Base-by-base conservation (phyloP, 345 rosid species). In the Combretum micranthum region DNA sequence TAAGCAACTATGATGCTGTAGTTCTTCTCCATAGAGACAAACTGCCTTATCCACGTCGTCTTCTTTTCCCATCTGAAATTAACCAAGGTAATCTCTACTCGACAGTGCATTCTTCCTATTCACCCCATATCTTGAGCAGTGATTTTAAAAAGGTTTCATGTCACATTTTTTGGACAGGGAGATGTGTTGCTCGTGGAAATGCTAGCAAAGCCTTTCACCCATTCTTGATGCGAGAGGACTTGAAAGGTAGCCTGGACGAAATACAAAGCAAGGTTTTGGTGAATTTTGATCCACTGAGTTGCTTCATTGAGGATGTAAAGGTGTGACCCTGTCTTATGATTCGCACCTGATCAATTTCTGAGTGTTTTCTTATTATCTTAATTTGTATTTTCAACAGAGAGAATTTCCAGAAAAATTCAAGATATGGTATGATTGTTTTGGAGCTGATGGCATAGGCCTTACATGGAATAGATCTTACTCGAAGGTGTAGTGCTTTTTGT, bases 1-100 rank as follows among this genome's bases (percentile, higher is more conserved):
- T 88, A 75, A 76, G 70, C 82, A 89, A 88, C 74, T 88, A 86
- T 61, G 88, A 92, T 67, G 95, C 93, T 17, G 87, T 92, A 56
- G 62, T 92, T 63, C 88, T 88, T 77, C 89, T 92, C 63, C 97
- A 92, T 32, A 76, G 83, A 63, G 84, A 86, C 47, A 82, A 55
- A 66, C 71, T 92, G 67, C 77, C 97, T 58, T 81, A 74, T 58
- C 97, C 97, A 16, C 75, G 60, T 51, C 87, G 76, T 53, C 89
- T 86, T 62, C 77, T 92, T 64, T 92, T 88, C 79, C 85, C 80
- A 6, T 86, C 95, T 15, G 81, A 80, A 62, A 55, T 81, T 50
- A 74, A 75, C 69, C 81, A 75, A 80, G 98, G 97, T 92, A 73
- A 44, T 3, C 25, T 53, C 46, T 50, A 14, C 15, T 19, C 17